Base-by-base conservation (phyloP, 2,329 filamentous ascomycete species). In the Myrmaecium sp. region DNA sequence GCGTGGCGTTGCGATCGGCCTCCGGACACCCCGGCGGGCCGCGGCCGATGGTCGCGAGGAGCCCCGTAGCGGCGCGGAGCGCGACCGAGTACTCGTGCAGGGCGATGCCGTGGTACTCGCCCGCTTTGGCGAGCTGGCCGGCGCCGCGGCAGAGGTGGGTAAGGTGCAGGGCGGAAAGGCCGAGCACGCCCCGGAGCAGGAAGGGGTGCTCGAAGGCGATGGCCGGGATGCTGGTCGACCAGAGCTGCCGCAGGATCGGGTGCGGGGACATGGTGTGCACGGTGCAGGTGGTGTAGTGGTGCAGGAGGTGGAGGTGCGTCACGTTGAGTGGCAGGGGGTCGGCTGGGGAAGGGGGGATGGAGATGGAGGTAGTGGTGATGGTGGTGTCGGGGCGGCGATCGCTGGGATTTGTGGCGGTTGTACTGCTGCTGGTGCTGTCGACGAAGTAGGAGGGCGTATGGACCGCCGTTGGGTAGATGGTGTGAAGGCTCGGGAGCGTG, bases 101-200 rank as follows among this genome's bases (percentile, higher is more conserved):
- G 4, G 48, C 44, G 16, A 48, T 40, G 23, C 42, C 33, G 40
- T 49, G 54, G 14, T 44, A 41, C 4, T 41, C 44, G 25, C 43
- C n/a, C n/a, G n/a, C n/a, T n/a, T n/a, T n/a, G n/a, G n/a, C n/a
- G n/a, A 4, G 23, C 46, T 20, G 44, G 39, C 6, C 45, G 42
- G 7, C 38, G n/a, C n/a, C n/a, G n/a, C n/a, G 31, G 26, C 52
- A 43, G 5, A 52, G 28, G 11, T 50, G 49, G 12, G 50, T 52
- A 9, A 58, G 35, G 28, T 62, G 58, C 12, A 61, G 40, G 5
- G 57, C 55, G 5, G 55, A 47, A 6, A 61, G 36, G 4, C 57
- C 55, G 4, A 60, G 42, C 7, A 59, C 40, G 16, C 47, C 49
- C 30, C 59, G 50, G 8, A 62, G 41, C n/a, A 61, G 41, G 23